Base-by-base conservation (phyloP, 2,329 filamentous ascomycete species). In the Aaosphaeria pasadenensis region DNA sequence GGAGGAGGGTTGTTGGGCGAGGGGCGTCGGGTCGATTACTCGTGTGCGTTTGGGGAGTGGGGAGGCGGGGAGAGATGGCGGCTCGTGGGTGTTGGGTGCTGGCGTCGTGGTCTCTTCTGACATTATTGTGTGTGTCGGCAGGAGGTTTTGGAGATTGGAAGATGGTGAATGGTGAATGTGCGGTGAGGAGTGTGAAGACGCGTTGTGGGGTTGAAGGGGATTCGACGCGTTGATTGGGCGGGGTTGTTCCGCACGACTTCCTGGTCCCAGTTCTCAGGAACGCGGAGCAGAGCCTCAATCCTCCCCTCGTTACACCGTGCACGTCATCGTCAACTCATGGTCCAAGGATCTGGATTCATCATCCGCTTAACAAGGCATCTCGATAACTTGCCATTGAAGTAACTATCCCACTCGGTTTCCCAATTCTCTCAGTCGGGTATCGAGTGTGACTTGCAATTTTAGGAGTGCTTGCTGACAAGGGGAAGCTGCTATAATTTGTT, bases 41-140 rank as follows among this genome's bases (percentile, higher is more conserved):
- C 91, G 94, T 63, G 87, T 81, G 66, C 89, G 84, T 77, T 95
- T 95, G 42, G 89, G 79, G 29, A 89, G 83, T 30, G 89, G 90
- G 6, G 88, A 91, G 48, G 80, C 79, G 38, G 86, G 85, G 28
- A 84, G 78, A 45, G 83, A 82, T 42, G 83, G 82, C 1, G 66
- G 65, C 40, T 67, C 63, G 62, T 70, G 67, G 48, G 47, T 40
- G n/a, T 57, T 9, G 5, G 51, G 56, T 6, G 59, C 49, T 29
- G 67, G 66, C 5, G 64, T 67, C 46, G 54, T 48, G 48, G 57
- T 45, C 46, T 48, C 46, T 47, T 53, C 35, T 46, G 46, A 39
- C 24, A 58, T 53, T 55, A 60, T 64, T 43, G 31, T 49, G 45
- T 28, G 47, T 6, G 38, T 43, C 41, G 36, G 33, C 38, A 29